phyloP scores from a whole-genome alignment of 768 basidiomycete species.

The Zangia roseola region DNA sequence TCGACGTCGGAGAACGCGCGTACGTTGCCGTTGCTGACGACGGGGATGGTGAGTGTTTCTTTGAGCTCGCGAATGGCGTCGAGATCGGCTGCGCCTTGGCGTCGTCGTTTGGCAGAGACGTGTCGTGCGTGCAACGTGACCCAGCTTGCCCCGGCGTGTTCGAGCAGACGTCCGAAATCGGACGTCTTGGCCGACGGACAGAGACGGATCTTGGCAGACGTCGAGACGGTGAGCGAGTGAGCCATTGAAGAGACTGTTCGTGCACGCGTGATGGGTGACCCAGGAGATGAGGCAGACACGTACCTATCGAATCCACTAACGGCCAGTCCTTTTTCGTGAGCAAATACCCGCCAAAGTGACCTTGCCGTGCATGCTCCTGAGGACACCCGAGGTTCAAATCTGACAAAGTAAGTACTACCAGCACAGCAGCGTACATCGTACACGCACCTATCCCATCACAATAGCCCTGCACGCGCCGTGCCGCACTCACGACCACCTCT shows the following conservation, averaged over 20 bases:
- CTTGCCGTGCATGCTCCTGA: conserved; percentile 62
- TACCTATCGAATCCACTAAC: conserved; percentile 62
- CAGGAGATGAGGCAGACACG: not conserved
- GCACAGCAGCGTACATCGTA: no score
- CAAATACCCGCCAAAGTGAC: conserved; percentile 76
- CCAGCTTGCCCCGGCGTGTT: conserved; percentile 67
- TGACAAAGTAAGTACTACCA: no score
- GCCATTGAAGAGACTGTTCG: conserved; percentile 62
- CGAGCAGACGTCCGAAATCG: conserved; percentile 55
- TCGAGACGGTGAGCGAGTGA: conserved; percentile 59
- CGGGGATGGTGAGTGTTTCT: conserved; percentile 48
- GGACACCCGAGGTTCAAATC: conserved; percentile 85
- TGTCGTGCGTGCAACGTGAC: conserved; percentile 73
- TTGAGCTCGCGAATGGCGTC: conserved; percentile 57
- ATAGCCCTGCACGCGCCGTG: conserved; percentile 51
- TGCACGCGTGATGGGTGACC: not conserved
- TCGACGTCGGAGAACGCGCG: conserved; percentile 55
- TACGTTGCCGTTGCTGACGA: conserved; percentile 82
- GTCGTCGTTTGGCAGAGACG: conserved; percentile 64
- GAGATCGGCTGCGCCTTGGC: conserved; percentile 72
- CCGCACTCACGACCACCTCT: conserved; percentile 58
- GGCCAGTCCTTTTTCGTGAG: conserved; percentile 73
- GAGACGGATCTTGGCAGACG: conserved; percentile 61
- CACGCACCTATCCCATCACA: conserved; percentile 71
- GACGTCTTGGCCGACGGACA: conserved; percentile 55